Base-by-base conservation (phyloP, 495 filamentous ascomycete species). In the Amniculicola lignicola region DNA sequence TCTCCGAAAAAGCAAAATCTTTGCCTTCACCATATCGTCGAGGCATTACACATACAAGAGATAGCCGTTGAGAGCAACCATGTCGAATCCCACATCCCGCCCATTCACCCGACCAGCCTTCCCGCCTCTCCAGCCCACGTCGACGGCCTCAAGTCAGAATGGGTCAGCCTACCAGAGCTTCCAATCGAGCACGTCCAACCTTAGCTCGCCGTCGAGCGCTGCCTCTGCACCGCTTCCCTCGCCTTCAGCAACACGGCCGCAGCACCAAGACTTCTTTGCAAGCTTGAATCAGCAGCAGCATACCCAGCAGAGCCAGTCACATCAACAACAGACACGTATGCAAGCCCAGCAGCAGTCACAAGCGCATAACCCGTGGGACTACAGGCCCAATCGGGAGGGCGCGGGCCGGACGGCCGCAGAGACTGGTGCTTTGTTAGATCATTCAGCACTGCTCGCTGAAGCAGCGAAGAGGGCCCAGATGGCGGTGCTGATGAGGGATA, bases 381-480 rank as follows among this genome's bases (percentile, higher is more conserved):
- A 56, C 46, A 48, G 46, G 24, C 59, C 58, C 15, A 54, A 49
- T 19, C 46, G 54, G 22, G 45, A 54, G 2, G 59, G 57, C 14
- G 41, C 61, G 9, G 55, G 57, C 25, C 46, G 47, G 40, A 63
- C 54, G n/a, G 75, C 74, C 6, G 77, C 73, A 23, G 75, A 73
- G 28, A 88, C 69, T 69, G 82, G 70, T 43, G 79, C 64, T 5
- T 90, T 86, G 67, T 72, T 90, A 44, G 80, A 83, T 54, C 86
- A 95, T 70, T 88, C 89, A 67, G 91, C 78, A 45, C 78, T 97
- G 19, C 81, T 97, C 12, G 91, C 91, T n/a, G 92, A 97, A 72
- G 92, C 92, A 2, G 92, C 89, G 44, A 95, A 95, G 67, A 80
- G 92, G 37, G 92, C 92, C 6, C 89, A 95, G 72, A 86, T 95